Base-by-base conservation (phyloP, 2,329 filamentous ascomycete genomes). In the Beauveria varroae region DNA sequence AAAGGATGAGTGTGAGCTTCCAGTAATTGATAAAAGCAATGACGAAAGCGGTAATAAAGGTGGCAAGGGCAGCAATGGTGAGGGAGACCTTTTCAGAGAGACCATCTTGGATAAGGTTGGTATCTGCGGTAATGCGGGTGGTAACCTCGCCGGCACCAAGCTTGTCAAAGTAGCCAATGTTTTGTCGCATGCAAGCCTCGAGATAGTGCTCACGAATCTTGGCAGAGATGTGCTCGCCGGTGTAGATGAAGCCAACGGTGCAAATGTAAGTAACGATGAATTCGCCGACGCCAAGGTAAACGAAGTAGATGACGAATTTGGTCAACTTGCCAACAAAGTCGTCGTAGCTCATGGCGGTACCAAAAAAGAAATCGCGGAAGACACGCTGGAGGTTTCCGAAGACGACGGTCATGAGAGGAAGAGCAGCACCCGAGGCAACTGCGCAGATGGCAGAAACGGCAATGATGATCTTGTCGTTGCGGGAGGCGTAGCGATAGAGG, bases 131-230 rank as follows among this genome's bases (percentile, higher is more conserved):
- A 67, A 97, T 96, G 65, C 93, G 87, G 1, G 93, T 96, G 0
- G 93, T 96, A 63, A 98, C 90, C 75, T 97, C 95, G 62, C 93
- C 93, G 40, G 92, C 89, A 57, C 93, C 93, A 16, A 96, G 82
- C 69, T 95, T 95, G 74, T 98, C 95, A 74, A 96, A 96, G 74
- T 91, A 96, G 51, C 86, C 92, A 72, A 96, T 93, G 72, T 96
- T 96, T 72, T 96, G 92, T 63, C 86, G 85, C 78, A 96, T 78
- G 70, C 92, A 93, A 64, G 89, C 91, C 67, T 87, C 83, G 7
- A 99, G 83, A 68, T 98, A 98, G 67, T 90, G 83, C 70, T 90
- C 85, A 62, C 93, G 86, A 67, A 93, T 90, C 76, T 91, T 90
- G 64, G 85, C 84, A 62, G 86, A 86, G 70, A 93, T 86, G 69